Percentiles rank a stretch among this genome's conserved stretches.
These are phyloP conservation scores for Kodamaea fukazawae DNA, from an alignment of 805 yeast genomes.

Conservation along the genomic window DNA sequence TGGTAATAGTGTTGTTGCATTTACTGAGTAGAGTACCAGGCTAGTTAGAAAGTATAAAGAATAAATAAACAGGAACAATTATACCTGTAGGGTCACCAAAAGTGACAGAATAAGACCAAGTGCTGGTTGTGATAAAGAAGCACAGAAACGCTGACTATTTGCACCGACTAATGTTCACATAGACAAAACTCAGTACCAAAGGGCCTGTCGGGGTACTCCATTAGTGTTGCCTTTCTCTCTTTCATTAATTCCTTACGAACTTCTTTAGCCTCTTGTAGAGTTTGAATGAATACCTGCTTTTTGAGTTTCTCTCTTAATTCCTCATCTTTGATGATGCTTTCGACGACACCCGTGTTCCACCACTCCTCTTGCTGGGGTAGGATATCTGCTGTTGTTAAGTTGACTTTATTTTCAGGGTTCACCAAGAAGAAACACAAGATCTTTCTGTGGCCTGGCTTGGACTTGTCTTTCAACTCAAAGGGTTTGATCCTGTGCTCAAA, in stretches of 20 bases:
- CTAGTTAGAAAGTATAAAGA: too few relatives aligned
- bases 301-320: conserved; percentile 7
- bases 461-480: conserved; percentile 33
- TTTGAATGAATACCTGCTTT: conserved; percentile 13
- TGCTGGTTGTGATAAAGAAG: too few relatives aligned
- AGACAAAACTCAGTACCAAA: too few relatives aligned
- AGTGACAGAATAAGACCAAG: too few relatives aligned
- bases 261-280: conserved; percentile 24
- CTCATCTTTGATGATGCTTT: conserved; percentile 10
- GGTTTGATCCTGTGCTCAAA: conserved; percentile 40
- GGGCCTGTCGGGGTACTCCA: too few relatives aligned
- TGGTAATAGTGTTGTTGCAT: conserved; percentile 6
- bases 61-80: too few relatives aligned
- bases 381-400: conserved; percentile 27
- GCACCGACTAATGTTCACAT: too few relatives aligned
- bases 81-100: too few relatives aligned
- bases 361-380: conserved; percentile 40
- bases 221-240: conserved; percentile 31
- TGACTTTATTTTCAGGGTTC: conserved; percentile 32
- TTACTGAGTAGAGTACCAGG: neutral
- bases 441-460: conserved; percentile 37
- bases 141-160: too few relatives aligned
- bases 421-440: conserved; percentile 39
- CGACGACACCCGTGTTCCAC: conserved; percentile 21
- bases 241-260: conserved; percentile 28